A percentile compares a stretch with the other conserved stretches of the same genome.
phyloP scores from a whole-genome alignment of 2,329 filamentous ascomycete genomes.

The Tolypocladium sp. region DNA sequence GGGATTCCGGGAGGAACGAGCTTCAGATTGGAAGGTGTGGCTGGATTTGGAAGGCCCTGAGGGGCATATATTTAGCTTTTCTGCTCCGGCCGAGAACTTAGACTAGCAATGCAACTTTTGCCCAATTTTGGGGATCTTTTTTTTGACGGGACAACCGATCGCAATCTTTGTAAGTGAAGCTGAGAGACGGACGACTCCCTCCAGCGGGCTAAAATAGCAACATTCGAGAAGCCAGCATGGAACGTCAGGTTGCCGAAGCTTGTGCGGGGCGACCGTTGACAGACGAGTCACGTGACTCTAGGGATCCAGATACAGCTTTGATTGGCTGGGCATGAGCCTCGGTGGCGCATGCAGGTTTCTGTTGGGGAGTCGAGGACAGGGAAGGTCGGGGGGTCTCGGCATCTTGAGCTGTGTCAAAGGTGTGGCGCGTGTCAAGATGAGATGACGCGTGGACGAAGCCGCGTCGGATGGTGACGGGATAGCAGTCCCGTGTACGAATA shows the following conservation, averaged over 20 bases:
- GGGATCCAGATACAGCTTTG: background rate
- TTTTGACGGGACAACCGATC: too few relatives aligned
- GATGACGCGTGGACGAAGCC: background rate
- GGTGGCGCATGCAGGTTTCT: background rate
- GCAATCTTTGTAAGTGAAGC: too few relatives aligned
- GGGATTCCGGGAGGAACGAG: too few relatives aligned
- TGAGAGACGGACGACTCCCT: too few relatives aligned
- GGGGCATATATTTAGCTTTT: too few relatives aligned
- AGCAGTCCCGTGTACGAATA: background rate
- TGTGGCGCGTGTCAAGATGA: background rate
- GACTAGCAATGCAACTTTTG: too few relatives aligned
- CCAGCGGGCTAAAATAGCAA: too few relatives aligned
- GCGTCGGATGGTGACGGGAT: background rate
- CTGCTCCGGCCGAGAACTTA: too few relatives aligned
- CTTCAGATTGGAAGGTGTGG: too few relatives aligned
- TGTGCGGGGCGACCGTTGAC: background rate
- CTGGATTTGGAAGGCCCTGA: too few relatives aligned
- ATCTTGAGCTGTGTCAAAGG: background rate
- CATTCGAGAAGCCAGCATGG: background rate
- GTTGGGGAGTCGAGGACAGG: background rate
- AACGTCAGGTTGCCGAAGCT: background rate
- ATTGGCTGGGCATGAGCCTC: background rate
- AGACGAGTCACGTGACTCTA: background rate
- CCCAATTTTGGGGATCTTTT: too few relatives aligned
- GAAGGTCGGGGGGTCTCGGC: background rate